A percentile compares a stretch with the other conserved stretches of the same genome.
phyloP scores from a whole-genome alignment of 441 rosid genomes.

The Gossypium lobatum region DNA sequence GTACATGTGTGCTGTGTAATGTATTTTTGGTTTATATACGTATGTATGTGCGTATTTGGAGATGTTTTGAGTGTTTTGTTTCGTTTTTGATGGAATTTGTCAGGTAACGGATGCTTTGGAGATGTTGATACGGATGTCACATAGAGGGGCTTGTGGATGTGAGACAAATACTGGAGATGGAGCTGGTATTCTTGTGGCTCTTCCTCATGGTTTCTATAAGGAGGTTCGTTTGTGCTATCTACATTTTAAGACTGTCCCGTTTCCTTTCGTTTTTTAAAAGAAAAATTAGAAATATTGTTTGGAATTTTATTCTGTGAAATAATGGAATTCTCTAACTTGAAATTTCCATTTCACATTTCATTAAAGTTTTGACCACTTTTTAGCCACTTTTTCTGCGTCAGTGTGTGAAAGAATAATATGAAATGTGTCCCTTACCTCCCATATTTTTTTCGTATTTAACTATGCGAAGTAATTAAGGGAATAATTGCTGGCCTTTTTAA shows the following conservation, averaged over 20 bases:
- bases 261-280: not conserved
- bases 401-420: not conserved
- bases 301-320: not conserved
- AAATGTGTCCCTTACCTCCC: not conserved
- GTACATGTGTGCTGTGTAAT: not conserved
- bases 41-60: not conserved
- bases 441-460: not conserved
- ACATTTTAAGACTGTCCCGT: not conserved
- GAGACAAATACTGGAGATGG: conserved; percentile 98
- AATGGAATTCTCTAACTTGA: not conserved
- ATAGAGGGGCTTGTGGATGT: conserved; percentile 99
- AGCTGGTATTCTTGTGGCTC: conserved; percentile 95
- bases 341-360: not conserved
- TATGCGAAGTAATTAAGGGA: not conserved
- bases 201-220: conserved; percentile 76
- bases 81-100: not conserved
- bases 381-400: not conserved
- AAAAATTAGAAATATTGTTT: not conserved
- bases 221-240: conserved; percentile 37
- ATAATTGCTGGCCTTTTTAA: not conserved
- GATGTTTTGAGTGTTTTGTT: not conserved
- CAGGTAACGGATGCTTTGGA: conserved; percentile 92
- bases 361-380: not conserved
- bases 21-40: not conserved
- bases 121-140: conserved; percentile 97